Base-by-base conservation (phyloP, 306 rosid genomes). In the Quillaja saponaria region DNA sequence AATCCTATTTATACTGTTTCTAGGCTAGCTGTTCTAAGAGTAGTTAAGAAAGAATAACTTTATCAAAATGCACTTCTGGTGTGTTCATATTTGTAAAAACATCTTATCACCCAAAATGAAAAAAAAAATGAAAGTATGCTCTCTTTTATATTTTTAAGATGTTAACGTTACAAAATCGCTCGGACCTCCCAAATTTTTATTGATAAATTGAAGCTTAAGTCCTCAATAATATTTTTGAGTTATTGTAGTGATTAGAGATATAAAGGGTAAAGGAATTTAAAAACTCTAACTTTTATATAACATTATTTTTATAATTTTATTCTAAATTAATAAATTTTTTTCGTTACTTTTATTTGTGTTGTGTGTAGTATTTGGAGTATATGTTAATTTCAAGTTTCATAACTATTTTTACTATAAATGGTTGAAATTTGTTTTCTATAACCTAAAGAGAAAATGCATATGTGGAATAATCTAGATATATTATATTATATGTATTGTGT, bases 261-360 rank as follows among this genome's bases (percentile, higher is more conserved):
- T 80, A 34, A 71, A 81, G 69, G 84, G 84, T 47, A 80, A 69
- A 42, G 84, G n/a, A n/a, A n/a, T n/a, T n/a, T n/a, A n/a, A n/a
- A n/a, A n/a, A n/a, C n/a, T n/a, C n/a, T n/a, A n/a, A n/a, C n/a
- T n/a, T n/a, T n/a, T n/a, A n/a, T n/a, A n/a, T n/a, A n/a, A n/a
- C n/a, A n/a, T n/a, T n/a, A n/a, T n/a, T n/a, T n/a, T n/a, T n/a
- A n/a, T n/a, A n/a, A n/a, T n/a, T n/a, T n/a, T n/a, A n/a, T n/a
- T n/a, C n/a, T n/a, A n/a, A n/a, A n/a, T n/a, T n/a, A n/a, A n/a
- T n/a, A n/a, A n/a, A n/a, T n/a, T n/a, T n/a, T n/a, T n/a, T n/a
- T n/a, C n/a, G n/a, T n/a, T n/a, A n/a, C n/a, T n/a, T n/a, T n/a
- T n/a, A n/a, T n/a, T n/a, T n/a, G n/a, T n/a, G n/a, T n/a, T n/a